Percentiles rank a stretch among this genome's conserved stretches.
These are phyloP conservation scores for Citrus medica DNA, from an alignment of 345 rosid species.

Conservation along the genomic window DNA sequence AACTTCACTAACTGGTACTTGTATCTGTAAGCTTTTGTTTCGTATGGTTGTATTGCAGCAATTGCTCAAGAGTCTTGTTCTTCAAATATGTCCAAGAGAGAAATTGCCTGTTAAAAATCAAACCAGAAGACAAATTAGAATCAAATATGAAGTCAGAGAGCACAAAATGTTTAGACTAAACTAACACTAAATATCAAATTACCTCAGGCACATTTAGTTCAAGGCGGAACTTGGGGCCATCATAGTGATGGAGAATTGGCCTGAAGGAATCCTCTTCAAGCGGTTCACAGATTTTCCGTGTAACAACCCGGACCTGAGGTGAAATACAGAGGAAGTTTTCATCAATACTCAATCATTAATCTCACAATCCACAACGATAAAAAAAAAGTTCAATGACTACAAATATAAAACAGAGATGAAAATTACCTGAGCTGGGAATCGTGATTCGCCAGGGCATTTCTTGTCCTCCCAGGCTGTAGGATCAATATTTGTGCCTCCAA, in stretches of 20 bases:
- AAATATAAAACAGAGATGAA: background rate
- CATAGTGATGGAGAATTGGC: slow-evolving; percentile 96
- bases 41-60: background rate
- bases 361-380: background rate
- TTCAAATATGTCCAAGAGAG: slow-evolving; percentile 84
- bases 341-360: background rate
- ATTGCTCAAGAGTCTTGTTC: slow-evolving; percentile 44
- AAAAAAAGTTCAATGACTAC: too few relatives aligned
- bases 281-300: slow-evolving; percentile 81
- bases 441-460: slow-evolving; percentile 86
- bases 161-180: background rate
- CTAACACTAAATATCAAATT: background rate
- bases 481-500: slow-evolving; percentile 98
- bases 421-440: slow-evolving; percentile 92
- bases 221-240: slow-evolving; percentile 98
- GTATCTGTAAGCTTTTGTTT: slow-evolving; percentile 11
- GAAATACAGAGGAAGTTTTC: background rate
- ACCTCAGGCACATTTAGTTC: slow-evolving; percentile 96
- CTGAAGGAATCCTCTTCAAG: slow-evolving; percentile 97
- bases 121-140: background rate
- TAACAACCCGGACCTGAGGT: slow-evolving; percentile 62
- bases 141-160: background rate
- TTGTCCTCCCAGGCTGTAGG: slow-evolving; percentile 94
- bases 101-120: slow-evolving; percentile 55
- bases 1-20: slow-evolving; percentile 5